Evolutionary conservation across 2,329 filamentous ascomycete species (phyloP), one percentile per base, ranked within the genome.

Genomic region (Beauveria australis): DNA sequence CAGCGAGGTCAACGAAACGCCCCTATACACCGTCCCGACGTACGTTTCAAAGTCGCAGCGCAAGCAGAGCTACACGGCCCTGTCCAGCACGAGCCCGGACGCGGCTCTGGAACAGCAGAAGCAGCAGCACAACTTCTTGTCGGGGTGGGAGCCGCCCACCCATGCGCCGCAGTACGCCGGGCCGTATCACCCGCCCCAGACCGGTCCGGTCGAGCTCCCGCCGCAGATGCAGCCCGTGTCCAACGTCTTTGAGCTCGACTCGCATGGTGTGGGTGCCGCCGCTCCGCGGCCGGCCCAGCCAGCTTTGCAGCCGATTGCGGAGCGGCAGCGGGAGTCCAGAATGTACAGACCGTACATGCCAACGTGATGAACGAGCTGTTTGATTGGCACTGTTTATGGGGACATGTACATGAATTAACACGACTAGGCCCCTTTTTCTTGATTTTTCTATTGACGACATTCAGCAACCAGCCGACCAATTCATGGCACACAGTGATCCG

Each of bases 1-100:
- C 54, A 24, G 46, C 40, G 54, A 49, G 56, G 52, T 6, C 54
- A 43, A 44, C 19, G 64, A 67, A 44, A 37, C 26, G 54, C 46
- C 49, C n/a, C 40, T 62, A 5, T 60, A 46, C 48, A 52, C 53
- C 9, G 47, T 19, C n/a, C 33, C 33, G 33, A 14, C 12, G 33
- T 37, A 37, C 33, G 5, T 5, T 14, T 5, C 33, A 12, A 37
- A 37, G 12, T 14, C 5, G 33, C 33, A 37, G 33, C 4, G 12
- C 12, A 37, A 37, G 5, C 33, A 30, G 22, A 46, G n/a, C n/a
- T 46, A 46, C 43, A 22, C 51, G 24, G 44, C 44, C 19, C 14
- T n/a, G 3, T 40, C 10, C 43, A 22, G n/a, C n/a, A 22, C 16
- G 40, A 49, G 51, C 43, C 51, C 58, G 1, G 51, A 37, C 33